Conservation (phyloP, 306 rosid species). For the Fragaria iinumae region DNA sequence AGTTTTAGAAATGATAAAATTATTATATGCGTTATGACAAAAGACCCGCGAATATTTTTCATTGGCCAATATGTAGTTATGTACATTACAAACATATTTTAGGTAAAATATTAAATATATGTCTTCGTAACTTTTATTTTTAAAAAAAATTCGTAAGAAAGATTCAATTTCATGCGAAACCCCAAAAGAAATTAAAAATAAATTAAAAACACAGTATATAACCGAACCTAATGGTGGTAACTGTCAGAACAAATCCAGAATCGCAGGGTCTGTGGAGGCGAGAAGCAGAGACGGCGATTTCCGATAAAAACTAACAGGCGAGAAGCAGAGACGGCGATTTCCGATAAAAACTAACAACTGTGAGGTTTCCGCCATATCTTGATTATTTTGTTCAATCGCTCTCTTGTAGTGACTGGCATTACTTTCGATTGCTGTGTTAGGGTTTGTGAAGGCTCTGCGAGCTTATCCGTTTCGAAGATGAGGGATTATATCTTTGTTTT, state of each 20-base stretch:
- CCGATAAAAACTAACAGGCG: background rate
- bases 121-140: too few species aligned
- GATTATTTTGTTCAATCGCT: background rate
- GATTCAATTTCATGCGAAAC: background rate
- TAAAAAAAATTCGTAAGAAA: too few species aligned
- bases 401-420: background rate
- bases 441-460: background rate
- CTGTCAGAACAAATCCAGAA: background rate
- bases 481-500: background rate
- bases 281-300: background rate
- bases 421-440: background rate
- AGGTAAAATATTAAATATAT: too few species aligned
- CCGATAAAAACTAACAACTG: background rate
- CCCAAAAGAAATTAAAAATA: background rate
- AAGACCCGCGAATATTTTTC: too few species aligned
- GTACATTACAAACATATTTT: too few species aligned
- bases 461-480: background rate
- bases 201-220: background rate
- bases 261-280: background rate
- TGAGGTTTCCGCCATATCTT: background rate
- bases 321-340: background rate
- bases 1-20: too few species aligned
- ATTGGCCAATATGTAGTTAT: too few species aligned
- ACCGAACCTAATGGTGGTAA: background rate
- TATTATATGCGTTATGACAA: too few species aligned